Evolutionary conservation across 2,329 filamentous ascomycete species (phyloP), one percentile per base, ranked within the genome.

Genomic region (Parafenestella ontariensis): DNA sequence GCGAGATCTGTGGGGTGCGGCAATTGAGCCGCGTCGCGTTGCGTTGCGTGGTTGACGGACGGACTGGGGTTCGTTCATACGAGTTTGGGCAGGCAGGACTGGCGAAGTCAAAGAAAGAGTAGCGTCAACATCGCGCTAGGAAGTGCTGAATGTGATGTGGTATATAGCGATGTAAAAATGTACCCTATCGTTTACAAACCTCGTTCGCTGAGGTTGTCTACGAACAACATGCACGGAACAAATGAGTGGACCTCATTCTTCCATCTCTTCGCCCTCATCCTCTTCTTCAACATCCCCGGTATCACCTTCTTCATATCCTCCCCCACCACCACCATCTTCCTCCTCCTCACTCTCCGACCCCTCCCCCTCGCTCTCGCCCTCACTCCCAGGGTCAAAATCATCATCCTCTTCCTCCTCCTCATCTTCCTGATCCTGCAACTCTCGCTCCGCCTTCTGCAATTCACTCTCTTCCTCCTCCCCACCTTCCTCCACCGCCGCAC

Each of bases 361-460:
- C 17, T 69, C 71, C 6, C 75, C 76, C 40, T 77, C 76, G 24
- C 75, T 78, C 50, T 77, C 76, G 28, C 70, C 76, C 26, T 76
- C 76, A 34, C 69, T 75, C 0, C 72, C 76, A 3, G 76, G 76
- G 47, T 77, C 73, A 45, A 77, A 78, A 52, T 78, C 77, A 33
- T 78, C 76, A 34, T 77, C 73, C 39, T 76, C 73, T 41, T 76
- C 75, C 44, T 76, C 75, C n/a, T 77, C 74, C 13, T 77, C 74
- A 17, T 78, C 76, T 31, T 78, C 76, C 36, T 70, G 58, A 11
- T 78, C 74, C 37, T 72, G 66, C 31, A 77, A 50, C 46, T 74
- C 59, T 29, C 68, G 56, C 60, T 77, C 73, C 2, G 76, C 76
- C 50, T 76, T 75, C 47, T 75, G 68, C 44, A 78, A 41, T 52